Base-by-base conservation (phyloP, 2,329 filamentous ascomycete genomes). In the Aspergillus sp. region DNA sequence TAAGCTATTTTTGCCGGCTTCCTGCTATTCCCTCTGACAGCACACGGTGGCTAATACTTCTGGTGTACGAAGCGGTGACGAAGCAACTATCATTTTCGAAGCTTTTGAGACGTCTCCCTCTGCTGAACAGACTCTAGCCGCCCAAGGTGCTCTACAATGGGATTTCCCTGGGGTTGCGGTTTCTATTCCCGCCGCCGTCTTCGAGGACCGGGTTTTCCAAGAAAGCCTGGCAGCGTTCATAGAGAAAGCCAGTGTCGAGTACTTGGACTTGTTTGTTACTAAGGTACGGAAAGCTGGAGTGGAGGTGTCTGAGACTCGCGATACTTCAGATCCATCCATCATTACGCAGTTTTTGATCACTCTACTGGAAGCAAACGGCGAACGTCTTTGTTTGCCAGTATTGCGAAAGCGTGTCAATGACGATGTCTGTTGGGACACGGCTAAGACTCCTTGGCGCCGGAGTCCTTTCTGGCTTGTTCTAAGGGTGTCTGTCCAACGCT, bases 391-490 rank as follows among this genome's bases (percentile, higher is more conserved):
- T 1, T 71, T 79, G 0, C 62, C 71, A 0, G 23, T 75, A 0
- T 66, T 88, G 1, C 74, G 74, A 0, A 90, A 90, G 66, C 76
- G 81, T 2, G 79, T 89, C 0, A 78, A 84, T 0, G 88, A 90
- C 50, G 86, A 88, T n/a, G 80, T 88, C 0, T 78, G 77, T 12
- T 80, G 84, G 67, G 66, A 72, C 0, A 66, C 79, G 1, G 75
- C 78, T 0, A 69, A 78, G 1, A 66, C 76, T 0, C 86, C 86
- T 0, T 90, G 87, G 87, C 77, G 87, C 17, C 75, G 88, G 39
- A 81, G 80, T 2, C 80, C 87, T 0, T 79, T 83, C 51, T 90
- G 86, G 82, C 79, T 90, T 0, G 73, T 86, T 0, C 68, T 90
- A 4, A 82, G 86, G 0, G 85, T 90, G 2, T 76, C 79, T 0